Evolutionary conservation across 345 rosid genomes (phyloP).

Genomic region (Cardiospermum halicacabum): DNA sequence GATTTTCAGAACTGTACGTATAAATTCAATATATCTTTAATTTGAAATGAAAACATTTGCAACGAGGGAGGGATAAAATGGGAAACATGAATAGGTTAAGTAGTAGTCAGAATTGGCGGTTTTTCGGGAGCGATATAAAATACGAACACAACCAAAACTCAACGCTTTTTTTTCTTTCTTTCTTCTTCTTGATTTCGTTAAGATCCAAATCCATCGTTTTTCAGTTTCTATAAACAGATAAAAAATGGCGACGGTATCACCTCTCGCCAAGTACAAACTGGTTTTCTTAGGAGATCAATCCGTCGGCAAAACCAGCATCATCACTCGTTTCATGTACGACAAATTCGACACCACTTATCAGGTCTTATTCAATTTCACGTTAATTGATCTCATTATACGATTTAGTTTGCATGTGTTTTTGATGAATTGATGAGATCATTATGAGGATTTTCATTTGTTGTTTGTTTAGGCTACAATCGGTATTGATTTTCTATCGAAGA

Average conservation of each 20-base stretch:
- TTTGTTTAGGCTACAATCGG: constrained; percentile 80
- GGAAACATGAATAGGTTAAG: too few relatives aligned
- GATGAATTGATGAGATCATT: neutral
- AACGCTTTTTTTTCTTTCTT: too few relatives aligned
- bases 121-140: too few relatives aligned
- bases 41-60: too few relatives aligned
- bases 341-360: constrained; percentile 90
- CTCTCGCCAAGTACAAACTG: constrained; percentile 76
- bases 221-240: neutral
- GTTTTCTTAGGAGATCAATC: constrained; percentile 88
- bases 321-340: constrained; percentile 94
- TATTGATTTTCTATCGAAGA: constrained; percentile 86
- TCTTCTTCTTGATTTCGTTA: neutral
- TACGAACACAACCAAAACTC: constrained; percentile 13
- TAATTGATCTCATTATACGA: neutral
- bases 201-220: constrained; percentile 25
- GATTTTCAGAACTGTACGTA: too few relatives aligned
- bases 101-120: constrained; percentile 32
- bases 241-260: constrained; percentile 72
- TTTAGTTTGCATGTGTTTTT: too few relatives aligned
- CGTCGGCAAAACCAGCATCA: constrained; percentile 86
- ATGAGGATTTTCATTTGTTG: neutral
- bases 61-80: too few relatives aligned
- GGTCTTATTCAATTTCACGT: constrained; percentile 23
- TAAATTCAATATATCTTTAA: too few relatives aligned